phyloP scores from a whole-genome alignment of 108 stramenopile species.

The Mayamaea pseudoterrestris region DNA sequence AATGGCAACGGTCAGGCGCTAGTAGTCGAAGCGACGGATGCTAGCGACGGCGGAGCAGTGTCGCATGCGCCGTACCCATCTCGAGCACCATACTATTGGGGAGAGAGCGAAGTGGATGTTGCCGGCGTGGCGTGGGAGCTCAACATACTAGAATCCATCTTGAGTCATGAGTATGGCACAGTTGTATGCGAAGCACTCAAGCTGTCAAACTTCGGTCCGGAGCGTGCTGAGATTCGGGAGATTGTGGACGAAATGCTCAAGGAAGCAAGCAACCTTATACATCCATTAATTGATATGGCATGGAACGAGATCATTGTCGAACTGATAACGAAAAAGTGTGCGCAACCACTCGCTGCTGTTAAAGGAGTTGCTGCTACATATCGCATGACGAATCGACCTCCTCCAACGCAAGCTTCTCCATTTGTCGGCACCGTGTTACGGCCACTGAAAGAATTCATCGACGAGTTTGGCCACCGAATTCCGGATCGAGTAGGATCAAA shows the following conservation, averaged over 20 bases:
- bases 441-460: conserved; percentile 67
- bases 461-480: conserved; percentile 38
- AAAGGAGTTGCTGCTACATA: conserved; percentile 88
- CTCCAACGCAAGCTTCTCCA: conserved; percentile 72
- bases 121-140: conserved; percentile 81
- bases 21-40: neutral
- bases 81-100: conserved; percentile 56
- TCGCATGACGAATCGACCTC: conserved; percentile 85
- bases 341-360: conserved; percentile 60
- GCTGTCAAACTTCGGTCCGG: conserved; percentile 13
- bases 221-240: conserved; percentile 17
- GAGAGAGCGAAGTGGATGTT: conserved; percentile 57
- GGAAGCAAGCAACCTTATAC: conserved; percentile 54
- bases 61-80: conserved; percentile 2
- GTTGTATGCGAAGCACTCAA: conserved; percentile 30
- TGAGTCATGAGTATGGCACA: conserved; percentile 55
- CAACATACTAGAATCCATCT: conserved; percentile 49
- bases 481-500: conserved; percentile 54
- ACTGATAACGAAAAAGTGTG: conserved; percentile 56
- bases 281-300: conserved; percentile 43
- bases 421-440: conserved; percentile 65
- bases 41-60: neutral
- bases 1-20: conserved; percentile 5
- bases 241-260: conserved; percentile 44
- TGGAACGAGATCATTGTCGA: conserved; percentile 77